phyloP scores from a whole-genome alignment of 1,139 yeast genomes.

The Hansenula lynferdii region DNA sequence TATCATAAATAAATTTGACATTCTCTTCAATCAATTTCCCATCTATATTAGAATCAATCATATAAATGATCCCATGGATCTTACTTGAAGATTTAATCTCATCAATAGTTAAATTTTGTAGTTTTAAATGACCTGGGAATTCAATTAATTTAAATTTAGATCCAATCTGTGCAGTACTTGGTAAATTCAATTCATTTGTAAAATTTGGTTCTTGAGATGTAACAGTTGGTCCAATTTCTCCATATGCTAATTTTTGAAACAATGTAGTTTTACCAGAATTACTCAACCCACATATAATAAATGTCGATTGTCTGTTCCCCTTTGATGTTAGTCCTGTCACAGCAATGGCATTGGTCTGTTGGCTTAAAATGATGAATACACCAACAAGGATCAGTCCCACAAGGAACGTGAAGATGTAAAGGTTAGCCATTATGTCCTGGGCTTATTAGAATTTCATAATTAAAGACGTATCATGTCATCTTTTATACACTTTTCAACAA shows the following conservation, averaged over 20 bases:
- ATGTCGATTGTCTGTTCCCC: conserved; percentile 44
- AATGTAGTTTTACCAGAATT: conserved; percentile 74
- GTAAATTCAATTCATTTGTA: conserved; percentile 30
- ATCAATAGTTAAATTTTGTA: conserved; percentile 46
- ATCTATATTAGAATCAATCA: conserved; percentile 59
- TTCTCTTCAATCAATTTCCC: conserved; percentile 40
- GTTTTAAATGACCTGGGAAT: conserved; percentile 82
- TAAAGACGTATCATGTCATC: too few species aligned
- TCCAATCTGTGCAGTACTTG: conserved; percentile 25
- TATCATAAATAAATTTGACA: conserved; percentile 50
- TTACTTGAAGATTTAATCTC: conserved; percentile 39
- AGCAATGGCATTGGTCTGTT: conserved; percentile 16
- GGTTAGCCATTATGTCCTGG: conserved; percentile 4
- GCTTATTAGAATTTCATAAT: not conserved
- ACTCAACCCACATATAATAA: conserved; percentile 68
- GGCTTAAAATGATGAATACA: conserved; percentile 20
- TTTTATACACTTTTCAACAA: too few species aligned
- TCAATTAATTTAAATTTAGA: conserved; percentile 52
- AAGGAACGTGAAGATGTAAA: conserved; percentile 15
- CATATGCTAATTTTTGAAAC: conserved; percentile 26
- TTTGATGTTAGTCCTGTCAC: conserved; percentile 20
- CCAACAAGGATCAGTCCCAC: conserved; percentile 21
- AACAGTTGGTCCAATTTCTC: conserved; percentile 28
- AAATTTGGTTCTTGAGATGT: conserved; percentile 41
- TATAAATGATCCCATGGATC: conserved; percentile 59